A percentile compares a stretch with the other conserved stretches of the same genome.
Evolutionary conservation across 2,329 filamentous ascomycete species (phyloP).

Genomic region (Aspergillus spinulosporus): DNA sequence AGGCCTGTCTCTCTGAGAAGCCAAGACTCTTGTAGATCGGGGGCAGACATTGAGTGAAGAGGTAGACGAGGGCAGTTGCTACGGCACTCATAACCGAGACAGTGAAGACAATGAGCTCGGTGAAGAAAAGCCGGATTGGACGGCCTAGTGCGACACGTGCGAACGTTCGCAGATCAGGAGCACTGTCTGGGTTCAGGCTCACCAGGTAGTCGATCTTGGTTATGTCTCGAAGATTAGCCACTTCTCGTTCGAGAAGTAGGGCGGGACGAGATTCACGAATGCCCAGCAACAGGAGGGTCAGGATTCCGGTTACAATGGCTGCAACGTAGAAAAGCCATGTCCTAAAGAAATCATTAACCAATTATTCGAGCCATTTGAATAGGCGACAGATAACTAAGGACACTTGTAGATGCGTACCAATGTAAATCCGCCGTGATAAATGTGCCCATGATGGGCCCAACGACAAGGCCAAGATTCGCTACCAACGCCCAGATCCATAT

Average conservation of each 20-base stretch:
- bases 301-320: constrained; percentile 38
- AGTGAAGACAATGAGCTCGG: constrained; percentile 50
- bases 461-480: constrained; percentile 45
- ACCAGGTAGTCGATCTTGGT: constrained; percentile 29
- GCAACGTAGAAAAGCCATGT: constrained; percentile 50
- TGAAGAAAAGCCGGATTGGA: constrained; percentile 47
- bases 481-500: constrained; percentile 49
- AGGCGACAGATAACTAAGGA: neutral
- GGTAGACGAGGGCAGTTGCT: constrained; percentile 51
- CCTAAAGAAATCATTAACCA: constrained; percentile 29
- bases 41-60: constrained; percentile 49
- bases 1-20: constrained; percentile 35
- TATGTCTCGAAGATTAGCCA: constrained; percentile 30
- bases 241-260: constrained; percentile 41
- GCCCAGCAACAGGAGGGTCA: constrained; percentile 38
- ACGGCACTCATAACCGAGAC: constrained; percentile 47
- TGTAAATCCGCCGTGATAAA: constrained; percentile 41
- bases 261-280: constrained; percentile 50
- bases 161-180: constrained; percentile 41
- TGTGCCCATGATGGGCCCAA: constrained; percentile 48
- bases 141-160: constrained; percentile 42
- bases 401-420: constrained; percentile 32
- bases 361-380: neutral
- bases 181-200: constrained; percentile 43
- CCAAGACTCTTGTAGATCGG: constrained; percentile 41